Percentiles rank a stretch among this genome's conserved stretches.
These are phyloP conservation scores for Beauveria bassiana DNA, from an alignment of 2,329 filamentous ascomycete genomes.

Conservation along the genomic window DNA sequence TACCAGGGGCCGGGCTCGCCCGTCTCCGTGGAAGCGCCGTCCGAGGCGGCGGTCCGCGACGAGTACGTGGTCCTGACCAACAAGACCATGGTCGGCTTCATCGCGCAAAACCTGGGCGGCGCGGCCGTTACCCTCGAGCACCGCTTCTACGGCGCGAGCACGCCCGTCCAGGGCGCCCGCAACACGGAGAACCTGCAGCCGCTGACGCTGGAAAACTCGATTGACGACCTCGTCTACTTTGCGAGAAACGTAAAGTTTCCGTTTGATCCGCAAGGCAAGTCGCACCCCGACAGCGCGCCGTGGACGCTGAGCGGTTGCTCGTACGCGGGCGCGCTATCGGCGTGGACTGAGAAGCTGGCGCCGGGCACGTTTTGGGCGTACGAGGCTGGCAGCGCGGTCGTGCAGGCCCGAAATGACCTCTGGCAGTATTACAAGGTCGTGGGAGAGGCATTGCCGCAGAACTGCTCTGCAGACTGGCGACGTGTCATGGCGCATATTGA, in stretches of 20 bases:
- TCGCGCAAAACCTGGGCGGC: constrained; percentile 60
- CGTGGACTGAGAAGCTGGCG: constrained; percentile 63
- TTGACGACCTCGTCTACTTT: constrained; percentile 72
- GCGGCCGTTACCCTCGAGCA: constrained; percentile 69
- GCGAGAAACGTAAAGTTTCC: constrained; percentile 61
- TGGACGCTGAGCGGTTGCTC: constrained; percentile 74
- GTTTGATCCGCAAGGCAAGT: constrained; percentile 54
- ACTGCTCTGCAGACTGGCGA: constrained; percentile 57
- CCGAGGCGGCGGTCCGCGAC: constrained; percentile 53
- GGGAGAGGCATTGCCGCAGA: constrained; percentile 37
- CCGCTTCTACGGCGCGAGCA: constrained; percentile 71
- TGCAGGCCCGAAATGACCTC: constrained; percentile 65
- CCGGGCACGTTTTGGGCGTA: constrained; percentile 69
- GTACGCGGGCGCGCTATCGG: constrained; percentile 69
- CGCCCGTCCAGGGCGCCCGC: constrained; percentile 47
- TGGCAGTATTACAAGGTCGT: constrained; percentile 48
- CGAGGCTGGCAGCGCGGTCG: constrained; percentile 70
- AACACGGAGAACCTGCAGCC: constrained; percentile 65
- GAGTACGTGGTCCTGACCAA: constrained; percentile 59
- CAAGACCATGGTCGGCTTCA: constrained; percentile 57
- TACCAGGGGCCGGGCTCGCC: constrained; percentile 71
- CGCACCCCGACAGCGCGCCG: constrained; percentile 56
- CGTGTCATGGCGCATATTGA: constrained; percentile 41
- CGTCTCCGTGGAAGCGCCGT: constrained; percentile 59
- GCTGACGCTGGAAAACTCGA: constrained; percentile 67